Evolutionary conservation across 805 yeast species (phyloP).

Genomic region (Lachancea waltii): DNA sequence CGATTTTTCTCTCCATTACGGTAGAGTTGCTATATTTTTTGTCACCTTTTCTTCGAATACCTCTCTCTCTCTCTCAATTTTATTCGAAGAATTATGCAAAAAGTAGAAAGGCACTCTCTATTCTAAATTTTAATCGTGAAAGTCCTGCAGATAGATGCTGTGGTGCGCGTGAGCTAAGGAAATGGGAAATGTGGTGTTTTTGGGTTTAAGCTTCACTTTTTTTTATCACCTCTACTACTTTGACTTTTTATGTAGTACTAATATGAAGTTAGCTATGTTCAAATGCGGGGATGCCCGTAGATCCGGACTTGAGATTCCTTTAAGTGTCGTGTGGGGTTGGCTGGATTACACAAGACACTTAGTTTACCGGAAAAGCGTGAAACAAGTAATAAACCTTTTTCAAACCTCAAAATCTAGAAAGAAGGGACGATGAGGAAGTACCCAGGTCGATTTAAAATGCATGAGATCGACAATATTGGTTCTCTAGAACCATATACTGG

Average conservation of each 20-base stretch:
- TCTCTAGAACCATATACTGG: too few relatives aligned
- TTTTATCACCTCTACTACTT: constrained; percentile 2
- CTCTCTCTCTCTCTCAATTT: not conserved
- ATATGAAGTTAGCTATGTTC: not conserved
- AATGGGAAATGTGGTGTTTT: constrained; percentile 7
- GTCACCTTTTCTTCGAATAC: not conserved
- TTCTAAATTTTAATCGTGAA: not conserved
- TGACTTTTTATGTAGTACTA: not conserved
- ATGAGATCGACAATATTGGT: too few relatives aligned
- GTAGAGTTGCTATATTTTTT: not conserved
- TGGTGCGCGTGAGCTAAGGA: constrained; percentile 9
- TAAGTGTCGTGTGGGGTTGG: not conserved
- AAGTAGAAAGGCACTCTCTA: not conserved
- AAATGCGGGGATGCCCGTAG: not conserved
- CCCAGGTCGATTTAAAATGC: not conserved
- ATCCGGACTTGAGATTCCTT: not conserved
- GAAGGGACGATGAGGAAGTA: not conserved
- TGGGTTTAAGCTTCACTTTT: constrained; percentile 9
- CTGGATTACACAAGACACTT: not conserved
- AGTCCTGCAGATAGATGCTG: constrained; percentile 3
- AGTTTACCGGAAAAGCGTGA: not conserved
- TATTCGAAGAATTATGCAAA: not conserved
- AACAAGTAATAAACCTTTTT: not conserved
- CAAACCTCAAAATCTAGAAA: constrained; percentile 1
- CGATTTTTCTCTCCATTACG: not conserved